Evolutionary conservation across 2,329 filamentous ascomycete species (phyloP), one percentile per base, ranked within the genome.

Genomic region (Pseudogymnoascus sp.): DNA sequence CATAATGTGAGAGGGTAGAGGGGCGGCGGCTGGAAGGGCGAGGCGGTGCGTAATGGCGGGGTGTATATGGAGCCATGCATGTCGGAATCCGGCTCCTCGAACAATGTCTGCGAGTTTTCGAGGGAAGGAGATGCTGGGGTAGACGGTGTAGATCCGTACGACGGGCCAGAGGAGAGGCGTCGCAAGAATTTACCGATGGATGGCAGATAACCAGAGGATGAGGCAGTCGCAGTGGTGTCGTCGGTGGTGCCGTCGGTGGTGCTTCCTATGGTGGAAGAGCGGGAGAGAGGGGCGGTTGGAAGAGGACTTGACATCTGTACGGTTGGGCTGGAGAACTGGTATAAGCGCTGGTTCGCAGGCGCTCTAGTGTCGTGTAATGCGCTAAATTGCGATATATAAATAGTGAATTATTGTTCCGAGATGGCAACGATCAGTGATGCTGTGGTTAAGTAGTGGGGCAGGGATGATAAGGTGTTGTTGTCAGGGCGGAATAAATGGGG

Each of bases 11-110:
- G 77, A 0, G 93, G 91, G 63, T 93, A 93, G 60, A 98, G 84
- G 0, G 93, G 93, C 10, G 93, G 93, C 1, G 92, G 91, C 68
- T 92, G 89, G 74, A 96, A 92, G 1, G 91, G 92, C 11, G 89
- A 92, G 6, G 84, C 82, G 61, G 83, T 86, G 67, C 90, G 85
- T 60, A 69, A 66, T 10, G 70, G 71, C 28, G 72, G 70, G 3
- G 69, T 72, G 50, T 72, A 73, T 28, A 61, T 56, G 26, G 35
- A 33, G 38, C 60, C 60, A 43, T 41, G 60, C 60, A 41, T 61
- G 59, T 60, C 33, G 12, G 59, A 24, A 60, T 19, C 59, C 2
- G 33, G 33, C 37, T 60, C 59, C 16, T 60, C 59, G 16, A 19
- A 37, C 59, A 60, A 60, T 12, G 33, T 60, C 59, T 60, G 33